These are phyloP conservation scores for Leptomonas pyrrhocoris DNA, from an alignment of 208 protist species.

Conservation along the genomic window DNA sequence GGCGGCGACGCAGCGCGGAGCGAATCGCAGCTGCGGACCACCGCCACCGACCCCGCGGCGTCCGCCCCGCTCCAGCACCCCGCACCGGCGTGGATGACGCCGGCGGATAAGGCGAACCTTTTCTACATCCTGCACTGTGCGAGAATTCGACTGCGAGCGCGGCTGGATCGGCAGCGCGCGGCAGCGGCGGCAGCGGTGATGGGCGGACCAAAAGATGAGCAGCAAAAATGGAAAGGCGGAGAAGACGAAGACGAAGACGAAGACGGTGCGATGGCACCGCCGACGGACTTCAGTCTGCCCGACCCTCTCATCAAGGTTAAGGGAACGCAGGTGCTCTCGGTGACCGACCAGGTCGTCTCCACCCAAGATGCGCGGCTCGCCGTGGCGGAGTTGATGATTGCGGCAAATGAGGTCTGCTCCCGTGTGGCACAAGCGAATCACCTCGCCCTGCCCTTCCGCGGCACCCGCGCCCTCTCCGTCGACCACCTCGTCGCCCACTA, in stretches of 20 bases:
- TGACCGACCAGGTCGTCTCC: slow-evolving; percentile 77
- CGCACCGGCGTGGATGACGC: slow-evolving; percentile 60
- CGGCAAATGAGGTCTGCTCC: slow-evolving; percentile 91
- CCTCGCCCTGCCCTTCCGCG: slow-evolving; percentile 79
- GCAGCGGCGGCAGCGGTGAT: slow-evolving; percentile 1
- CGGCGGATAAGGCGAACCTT: slow-evolving; percentile 43
- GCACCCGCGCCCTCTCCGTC: slow-evolving; percentile 73
- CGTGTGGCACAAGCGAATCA: slow-evolving; percentile 79
- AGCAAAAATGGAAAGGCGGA: not conserved
- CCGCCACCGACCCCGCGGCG: too few species aligned
- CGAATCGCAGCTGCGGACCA: too few species aligned
- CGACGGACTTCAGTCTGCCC: slow-evolving; percentile 59
- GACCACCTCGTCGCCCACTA: slow-evolving; percentile 76
- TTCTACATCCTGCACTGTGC: slow-evolving; percentile 65
- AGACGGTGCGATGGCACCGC: slow-evolving; percentile 8
- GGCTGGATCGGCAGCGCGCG: slow-evolving; percentile 40
- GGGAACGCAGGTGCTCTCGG: slow-evolving; percentile 57
- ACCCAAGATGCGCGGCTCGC: slow-evolving; percentile 81
- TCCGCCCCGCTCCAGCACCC: too few species aligned
- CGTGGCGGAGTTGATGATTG: slow-evolving; percentile 92
- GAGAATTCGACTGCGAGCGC: slow-evolving; percentile 42
- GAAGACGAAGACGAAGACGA: not conserved
- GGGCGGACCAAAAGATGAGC: slow-evolving; percentile 1
- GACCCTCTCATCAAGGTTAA: slow-evolving; percentile 79
- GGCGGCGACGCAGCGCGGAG: not conserved